phyloP scores from a whole-genome alignment of 2,329 filamentous ascomycete genomes.

The Blastomyces gilchristii region DNA sequence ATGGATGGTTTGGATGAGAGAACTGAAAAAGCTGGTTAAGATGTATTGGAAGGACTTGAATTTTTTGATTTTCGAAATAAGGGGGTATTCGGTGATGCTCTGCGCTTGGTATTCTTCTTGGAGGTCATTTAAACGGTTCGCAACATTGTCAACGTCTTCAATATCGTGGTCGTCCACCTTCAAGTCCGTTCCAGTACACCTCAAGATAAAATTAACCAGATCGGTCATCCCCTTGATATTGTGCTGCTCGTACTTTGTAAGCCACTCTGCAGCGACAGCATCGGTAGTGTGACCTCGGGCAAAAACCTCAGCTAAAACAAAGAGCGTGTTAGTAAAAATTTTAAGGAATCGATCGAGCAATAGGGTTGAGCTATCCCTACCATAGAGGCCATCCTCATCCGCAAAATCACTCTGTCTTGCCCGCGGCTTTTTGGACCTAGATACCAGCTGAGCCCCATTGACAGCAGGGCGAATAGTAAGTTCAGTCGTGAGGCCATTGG shows the following conservation, averaged over 20 bases:
- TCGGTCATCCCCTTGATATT: slow-evolving; percentile 47
- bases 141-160: slow-evolving; percentile 76
- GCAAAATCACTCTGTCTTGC: slow-evolving; percentile 43
- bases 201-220: slow-evolving; percentile 52
- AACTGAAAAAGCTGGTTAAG: slow-evolving; percentile 67
- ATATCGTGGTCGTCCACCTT: slow-evolving; percentile 74
- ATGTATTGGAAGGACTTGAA: slow-evolving; percentile 67
- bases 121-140: slow-evolving; percentile 68
- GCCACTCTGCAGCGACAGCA: slow-evolving; percentile 49
- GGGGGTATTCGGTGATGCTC: slow-evolving; percentile 80
- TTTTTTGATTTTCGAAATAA: slow-evolving; percentile 71
- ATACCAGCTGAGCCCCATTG: slow-evolving; percentile 35
- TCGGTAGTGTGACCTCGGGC: slow-evolving; percentile 45
- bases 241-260: slow-evolving; percentile 46
- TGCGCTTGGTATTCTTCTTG: slow-evolving; percentile 77
- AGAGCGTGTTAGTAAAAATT: slow-evolving; percentile 19
- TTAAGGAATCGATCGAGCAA: not conserved
- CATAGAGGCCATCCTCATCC: slow-evolving; percentile 48
- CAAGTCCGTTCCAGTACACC: slow-evolving; percentile 67
- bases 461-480: slow-evolving; percentile 47
- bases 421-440: slow-evolving; percentile 42
- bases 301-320: slow-evolving; percentile 47
- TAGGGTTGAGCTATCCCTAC: slow-evolving; percentile 27
- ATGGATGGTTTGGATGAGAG: slow-evolving; percentile 67
- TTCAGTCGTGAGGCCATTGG: slow-evolving; percentile 36